A percentile compares a stretch with the other conserved stretches of the same genome.
Evolutionary conservation across 1,284 basidiomycete genomes (phyloP).

Genomic region (Ustilago tritici): DNA sequence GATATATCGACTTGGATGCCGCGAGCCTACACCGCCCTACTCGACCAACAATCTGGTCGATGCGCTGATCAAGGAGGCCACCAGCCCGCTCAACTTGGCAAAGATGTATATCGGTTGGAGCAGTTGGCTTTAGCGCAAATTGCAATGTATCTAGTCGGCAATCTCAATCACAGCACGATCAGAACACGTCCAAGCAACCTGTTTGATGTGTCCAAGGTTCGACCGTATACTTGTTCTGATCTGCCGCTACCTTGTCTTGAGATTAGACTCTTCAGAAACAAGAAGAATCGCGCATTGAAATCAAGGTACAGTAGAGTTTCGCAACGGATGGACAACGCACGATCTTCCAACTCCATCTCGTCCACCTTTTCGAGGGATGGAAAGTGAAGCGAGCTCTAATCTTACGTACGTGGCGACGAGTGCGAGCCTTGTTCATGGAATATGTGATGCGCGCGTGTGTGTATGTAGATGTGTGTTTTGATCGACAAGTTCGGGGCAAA

Average conservation of each 20-base stretch:
- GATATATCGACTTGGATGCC: constrained; percentile 51
- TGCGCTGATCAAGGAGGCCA: constrained; percentile 67
- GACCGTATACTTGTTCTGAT: no score
- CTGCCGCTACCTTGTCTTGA: no score
- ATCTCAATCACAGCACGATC: neutral
- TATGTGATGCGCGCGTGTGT: no score
- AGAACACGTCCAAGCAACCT: no score
- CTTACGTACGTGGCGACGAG: neutral
- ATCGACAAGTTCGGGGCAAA: neutral
- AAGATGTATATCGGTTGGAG: constrained; percentile 68
- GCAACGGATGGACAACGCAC: neutral
- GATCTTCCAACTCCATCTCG: neutral
- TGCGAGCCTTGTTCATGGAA: neutral
- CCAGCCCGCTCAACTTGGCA: constrained; percentile 55
- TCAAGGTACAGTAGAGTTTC: no score
- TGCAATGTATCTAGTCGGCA: neutral
- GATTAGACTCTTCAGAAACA: no score
- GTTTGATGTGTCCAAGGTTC: no score
- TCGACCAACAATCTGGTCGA: constrained; percentile 67
- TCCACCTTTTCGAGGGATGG: neutral
- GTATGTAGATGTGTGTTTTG: neutral
- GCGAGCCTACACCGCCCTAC: constrained; percentile 52
- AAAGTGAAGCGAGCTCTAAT: no score
- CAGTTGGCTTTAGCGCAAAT: constrained; percentile 37
- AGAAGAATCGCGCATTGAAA: no score